phyloP scores from a whole-genome alignment of 306 rosid species.

The Cicer cuneatum region DNA sequence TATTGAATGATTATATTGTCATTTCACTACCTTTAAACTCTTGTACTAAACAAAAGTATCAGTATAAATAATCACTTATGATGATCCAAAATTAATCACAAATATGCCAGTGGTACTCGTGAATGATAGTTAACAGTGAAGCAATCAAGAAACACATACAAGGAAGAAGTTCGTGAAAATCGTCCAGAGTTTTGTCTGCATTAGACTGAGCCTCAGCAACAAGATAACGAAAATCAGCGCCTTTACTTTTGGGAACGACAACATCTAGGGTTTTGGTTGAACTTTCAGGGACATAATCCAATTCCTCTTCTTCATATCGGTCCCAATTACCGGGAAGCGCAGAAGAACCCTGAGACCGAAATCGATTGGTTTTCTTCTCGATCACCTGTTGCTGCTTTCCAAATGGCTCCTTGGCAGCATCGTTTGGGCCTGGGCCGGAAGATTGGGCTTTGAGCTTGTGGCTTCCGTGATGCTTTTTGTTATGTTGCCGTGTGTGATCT shows the following conservation, averaged over 20 bases:
- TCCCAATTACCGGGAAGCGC: constrained; percentile 79
- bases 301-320: constrained; percentile 67
- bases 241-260: constrained; percentile 69
- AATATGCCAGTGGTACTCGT: neutral
- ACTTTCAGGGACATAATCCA: constrained; percentile 39
- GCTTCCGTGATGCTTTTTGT: constrained; percentile 50
- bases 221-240: constrained; percentile 74
- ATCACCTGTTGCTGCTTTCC: constrained; percentile 52
- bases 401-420: constrained; percentile 48
- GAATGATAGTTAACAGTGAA: constrained; percentile 13
- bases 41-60: neutral
- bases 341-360: constrained; percentile 44
- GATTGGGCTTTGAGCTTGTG: constrained; percentile 54
- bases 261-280: constrained; percentile 49
- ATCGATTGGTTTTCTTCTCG: constrained; percentile 46
- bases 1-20: too few relatives aligned
- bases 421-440: constrained; percentile 37
- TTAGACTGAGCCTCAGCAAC: constrained; percentile 76
- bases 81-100: constrained; percentile 10
- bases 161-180: constrained; percentile 56
- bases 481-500: constrained; percentile 78
- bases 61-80: neutral
- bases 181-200: constrained; percentile 44
- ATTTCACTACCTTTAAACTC: too few relatives aligned
- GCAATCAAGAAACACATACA: constrained; percentile 51